phyloP scores from a whole-genome alignment of 1,284 basidiomycete genomes.

The Rhodotorula sp. region DNA sequence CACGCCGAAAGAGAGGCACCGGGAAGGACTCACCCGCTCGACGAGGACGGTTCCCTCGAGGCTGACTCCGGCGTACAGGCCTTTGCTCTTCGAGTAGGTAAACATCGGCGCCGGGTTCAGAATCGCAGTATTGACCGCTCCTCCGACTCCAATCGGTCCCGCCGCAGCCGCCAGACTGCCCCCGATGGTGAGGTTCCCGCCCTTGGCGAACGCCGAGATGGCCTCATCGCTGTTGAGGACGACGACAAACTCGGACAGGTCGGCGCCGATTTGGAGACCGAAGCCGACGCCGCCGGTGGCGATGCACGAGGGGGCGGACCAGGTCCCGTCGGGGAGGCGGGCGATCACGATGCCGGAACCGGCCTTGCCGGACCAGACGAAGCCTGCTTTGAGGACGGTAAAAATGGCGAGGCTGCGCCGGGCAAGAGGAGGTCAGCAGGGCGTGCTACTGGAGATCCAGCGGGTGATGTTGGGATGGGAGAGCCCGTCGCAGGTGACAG shows the following conservation, averaged over 20 bases:
- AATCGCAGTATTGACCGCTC: constrained; percentile 78
- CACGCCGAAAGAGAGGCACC: too few species aligned
- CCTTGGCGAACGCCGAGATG: constrained; percentile 88
- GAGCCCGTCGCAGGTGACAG: too few species aligned
- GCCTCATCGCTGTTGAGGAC: constrained; percentile 97
- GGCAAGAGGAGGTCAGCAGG: too few species aligned
- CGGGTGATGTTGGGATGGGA: too few species aligned
- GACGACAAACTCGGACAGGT: constrained; percentile 58
- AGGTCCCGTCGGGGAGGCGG: constrained; percentile 89
- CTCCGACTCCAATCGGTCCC: constrained; percentile 93
- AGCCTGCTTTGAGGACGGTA: constrained; percentile 68
- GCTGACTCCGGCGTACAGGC: constrained; percentile 90
- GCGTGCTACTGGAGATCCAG: too few species aligned
- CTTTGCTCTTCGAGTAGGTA: constrained; percentile 68
- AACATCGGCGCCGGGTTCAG: constrained; percentile 96
- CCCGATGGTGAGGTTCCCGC: constrained; percentile 94
- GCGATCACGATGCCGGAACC: constrained; percentile 93
- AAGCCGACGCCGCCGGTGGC: constrained; percentile 91
- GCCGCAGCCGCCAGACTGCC: constrained; percentile 55
- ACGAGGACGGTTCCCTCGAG: constrained; percentile 93
- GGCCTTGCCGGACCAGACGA: constrained; percentile 72
- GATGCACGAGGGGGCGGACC: constrained; percentile 96
- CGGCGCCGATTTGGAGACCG: constrained; percentile 89
- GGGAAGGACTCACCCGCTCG: constrained; percentile 68
- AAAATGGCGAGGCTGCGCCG: constrained; percentile 79